Evolutionary conservation across 2,329 filamentous ascomycete species (phyloP), one percentile per base, ranked within the genome.

Genomic region (Cadophora sp.): DNA sequence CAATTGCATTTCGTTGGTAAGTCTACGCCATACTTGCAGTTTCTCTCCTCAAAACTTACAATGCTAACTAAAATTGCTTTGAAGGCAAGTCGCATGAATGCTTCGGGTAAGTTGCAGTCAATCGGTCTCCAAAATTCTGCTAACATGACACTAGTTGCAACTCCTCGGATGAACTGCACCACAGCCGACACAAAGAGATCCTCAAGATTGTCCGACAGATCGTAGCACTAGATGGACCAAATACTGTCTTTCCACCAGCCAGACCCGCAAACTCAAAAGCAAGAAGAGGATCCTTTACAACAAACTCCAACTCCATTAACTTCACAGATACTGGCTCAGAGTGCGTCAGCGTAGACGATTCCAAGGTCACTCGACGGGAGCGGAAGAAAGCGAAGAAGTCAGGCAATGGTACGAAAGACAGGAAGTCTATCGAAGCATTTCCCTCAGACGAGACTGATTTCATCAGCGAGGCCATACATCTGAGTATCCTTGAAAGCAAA

Each of bases 1-100:
- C 74, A 76, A 59, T 58, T 78, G 16, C 75, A 78, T 59, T 77
- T 78, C 59, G 68, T 76, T 45, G 75, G 76, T 77, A 72, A 63
- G 74, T 63, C 8, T 50, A n/a, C 20, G 14, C 18, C 9, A 27
- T 16, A 18, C 16, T 16, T 43, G 22, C 22, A 27, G 24, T 47
- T 3, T 59, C n/a, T 43, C 50, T 58, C 64, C 16, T 6, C 18
- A 59, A 45, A 45, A 22, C n/a, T 39, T n/a, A 11, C 13, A 20
- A 48, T 33, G 18, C 66, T 68, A 53, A 65, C 48, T 27, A 53
- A 13, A 20, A 11, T 55, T 43, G 50, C 7, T 48, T 63, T 61
- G 9, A n/a, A 76, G 74, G 74, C 27, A 76, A 75, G 64, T 70
- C 70, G 16, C 75, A 76, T 45, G 74, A 76, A 61, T 76, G 75